A percentile compares a stretch with the other conserved stretches of the same genome.
Conservation (phyloP, 805 yeast species). For the Hanseniaspora lachancei region DNA sequence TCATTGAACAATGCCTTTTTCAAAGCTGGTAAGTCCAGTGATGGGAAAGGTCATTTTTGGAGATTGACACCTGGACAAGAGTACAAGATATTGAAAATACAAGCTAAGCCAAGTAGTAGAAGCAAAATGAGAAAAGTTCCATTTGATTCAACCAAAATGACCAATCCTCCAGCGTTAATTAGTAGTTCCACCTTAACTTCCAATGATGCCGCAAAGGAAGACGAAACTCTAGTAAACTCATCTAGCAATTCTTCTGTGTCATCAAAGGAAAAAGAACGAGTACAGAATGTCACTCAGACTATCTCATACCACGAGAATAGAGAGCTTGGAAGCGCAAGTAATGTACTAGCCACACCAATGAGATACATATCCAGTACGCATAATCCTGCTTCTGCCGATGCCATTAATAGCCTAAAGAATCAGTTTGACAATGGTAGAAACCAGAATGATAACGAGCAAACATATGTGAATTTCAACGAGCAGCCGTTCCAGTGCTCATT, state of each 20-base stretch:
- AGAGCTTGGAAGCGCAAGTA: not conserved
- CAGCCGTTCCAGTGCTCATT: constrained; percentile 12
- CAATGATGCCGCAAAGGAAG: constrained; percentile 10
- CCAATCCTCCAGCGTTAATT: constrained; percentile 6
- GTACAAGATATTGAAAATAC: constrained; percentile 54
- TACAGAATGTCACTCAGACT: not conserved
- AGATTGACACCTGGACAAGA: constrained; percentile 73
- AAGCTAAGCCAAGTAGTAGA: constrained; percentile 18
- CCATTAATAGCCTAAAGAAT: not conserved
- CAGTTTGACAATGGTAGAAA: not conserved
- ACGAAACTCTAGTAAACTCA: constrained; percentile 2
- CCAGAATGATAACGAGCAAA: not conserved
- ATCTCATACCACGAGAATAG: not conserved
- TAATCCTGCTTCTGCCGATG: not conserved
- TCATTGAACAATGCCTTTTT: constrained; percentile 86
- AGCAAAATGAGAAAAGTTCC: constrained; percentile 33
- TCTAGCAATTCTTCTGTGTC: not conserved
- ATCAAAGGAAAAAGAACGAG: not conserved
- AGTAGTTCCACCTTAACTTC: not conserved
- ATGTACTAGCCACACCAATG: not conserved
- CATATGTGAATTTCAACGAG: not conserved
- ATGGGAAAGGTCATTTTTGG: constrained; percentile 86
- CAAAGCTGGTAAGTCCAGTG: constrained; percentile 78
- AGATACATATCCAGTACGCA: not conserved
- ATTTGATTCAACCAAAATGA: constrained; percentile 12